Evolutionary conservation across 176 grass and related monocot species (phyloP).

Genomic region (Neostapfia colusana): DNA sequence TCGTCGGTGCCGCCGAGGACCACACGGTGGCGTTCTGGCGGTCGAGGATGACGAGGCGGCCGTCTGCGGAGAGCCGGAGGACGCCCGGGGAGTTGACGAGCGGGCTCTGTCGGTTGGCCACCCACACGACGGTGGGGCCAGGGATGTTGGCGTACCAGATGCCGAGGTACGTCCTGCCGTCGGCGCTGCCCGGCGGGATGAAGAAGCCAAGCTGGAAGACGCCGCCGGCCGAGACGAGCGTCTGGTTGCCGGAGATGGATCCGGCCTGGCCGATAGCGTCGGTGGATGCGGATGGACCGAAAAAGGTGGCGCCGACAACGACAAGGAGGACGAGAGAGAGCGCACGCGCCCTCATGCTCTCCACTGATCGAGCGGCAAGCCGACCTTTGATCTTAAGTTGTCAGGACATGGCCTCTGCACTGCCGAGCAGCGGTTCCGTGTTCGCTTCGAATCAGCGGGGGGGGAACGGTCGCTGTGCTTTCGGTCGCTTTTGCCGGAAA

Average conservation of each 20-base stretch:
- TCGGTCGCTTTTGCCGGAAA: not conserved
- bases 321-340: not conserved
- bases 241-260: constrained; percentile 44
- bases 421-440: not conserved
- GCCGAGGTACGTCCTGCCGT: constrained; percentile 35
- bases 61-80: constrained; percentile 27
- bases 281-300: not conserved
- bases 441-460: not conserved
- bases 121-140: constrained; percentile 38
- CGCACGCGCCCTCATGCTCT: not conserved
- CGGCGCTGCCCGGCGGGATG: constrained; percentile 27
- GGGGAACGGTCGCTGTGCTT: not conserved
- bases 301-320: not conserved
- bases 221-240: constrained; percentile 48
- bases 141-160: constrained; percentile 45
- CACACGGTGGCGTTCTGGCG: constrained; percentile 32
- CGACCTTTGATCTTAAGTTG: not conserved
- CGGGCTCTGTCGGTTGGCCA: constrained; percentile 52
- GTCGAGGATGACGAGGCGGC: constrained; percentile 41
- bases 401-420: not conserved
- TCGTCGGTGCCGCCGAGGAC: constrained; percentile 27
- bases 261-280: constrained; percentile 25
- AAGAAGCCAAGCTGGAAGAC: constrained; percentile 71
- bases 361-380: not conserved
- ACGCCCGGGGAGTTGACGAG: not conserved